phyloP scores from a whole-genome alignment of 257 asterid species.

The Plantago major region DNA sequence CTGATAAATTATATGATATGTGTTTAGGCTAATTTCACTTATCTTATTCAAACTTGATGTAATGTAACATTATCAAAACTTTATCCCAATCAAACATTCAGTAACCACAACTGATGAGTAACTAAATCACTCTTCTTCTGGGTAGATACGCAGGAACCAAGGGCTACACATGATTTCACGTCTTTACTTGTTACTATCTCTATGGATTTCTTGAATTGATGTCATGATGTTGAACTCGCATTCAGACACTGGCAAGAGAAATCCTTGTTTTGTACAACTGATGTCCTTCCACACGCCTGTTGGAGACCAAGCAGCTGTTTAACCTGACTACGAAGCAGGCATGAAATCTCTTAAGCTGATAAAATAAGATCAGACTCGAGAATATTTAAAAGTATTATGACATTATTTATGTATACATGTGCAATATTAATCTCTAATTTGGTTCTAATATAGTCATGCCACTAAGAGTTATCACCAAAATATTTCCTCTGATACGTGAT shows the following conservation, averaged over 20 bases:
- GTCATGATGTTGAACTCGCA: constrained; percentile 78
- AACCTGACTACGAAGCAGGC: constrained; percentile 41
- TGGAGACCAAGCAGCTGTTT: constrained; percentile 64
- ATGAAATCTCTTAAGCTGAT: constrained; percentile 1
- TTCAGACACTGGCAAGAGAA: constrained; percentile 65
- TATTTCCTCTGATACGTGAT: not conserved
- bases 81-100: too few species aligned
- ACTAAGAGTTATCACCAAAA: not conserved
- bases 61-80: too few species aligned
- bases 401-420: too few species aligned
- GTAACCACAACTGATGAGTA: too few species aligned
- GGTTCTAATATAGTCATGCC: not conserved
- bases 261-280: constrained; percentile 60
- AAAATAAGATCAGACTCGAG: too few species aligned
- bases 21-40: too few species aligned
- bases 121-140: too few species aligned
- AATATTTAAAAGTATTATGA: too few species aligned
- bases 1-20: too few species aligned
- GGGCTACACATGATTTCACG: constrained; percentile 78
- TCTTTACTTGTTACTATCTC: constrained; percentile 76
- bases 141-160: too few species aligned
- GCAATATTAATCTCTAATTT: too few species aligned
- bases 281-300: constrained; percentile 52
- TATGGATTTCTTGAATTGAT: constrained; percentile 76
- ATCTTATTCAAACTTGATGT: too few species aligned